Evolutionary conservation across 2,329 filamentous ascomycete species (phyloP).

Genomic region (Cercospora sesami): DNA sequence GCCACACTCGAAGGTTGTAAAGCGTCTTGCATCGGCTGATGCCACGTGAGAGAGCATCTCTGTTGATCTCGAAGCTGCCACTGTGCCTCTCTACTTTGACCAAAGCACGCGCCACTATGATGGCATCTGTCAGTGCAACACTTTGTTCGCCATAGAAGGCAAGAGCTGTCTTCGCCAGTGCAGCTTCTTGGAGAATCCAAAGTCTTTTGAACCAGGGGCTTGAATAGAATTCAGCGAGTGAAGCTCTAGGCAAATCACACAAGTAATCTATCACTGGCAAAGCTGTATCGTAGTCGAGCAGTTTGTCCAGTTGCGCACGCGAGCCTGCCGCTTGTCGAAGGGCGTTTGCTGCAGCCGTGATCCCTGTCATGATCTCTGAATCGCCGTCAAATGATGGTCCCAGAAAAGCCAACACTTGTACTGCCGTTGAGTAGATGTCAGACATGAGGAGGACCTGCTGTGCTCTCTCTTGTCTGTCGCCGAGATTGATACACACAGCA

Average conservation of each 20-base stretch:
- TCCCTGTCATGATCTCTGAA: background rate
- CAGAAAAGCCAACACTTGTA: background rate
- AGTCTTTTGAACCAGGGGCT: background rate
- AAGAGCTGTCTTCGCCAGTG: background rate
- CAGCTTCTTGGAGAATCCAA: background rate
- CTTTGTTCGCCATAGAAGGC: background rate
- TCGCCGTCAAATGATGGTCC: background rate
- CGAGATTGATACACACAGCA: background rate
- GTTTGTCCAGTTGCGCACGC: background rate
- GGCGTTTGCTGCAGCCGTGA: background rate
- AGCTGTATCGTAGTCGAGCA: background rate
- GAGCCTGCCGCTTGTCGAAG: background rate
- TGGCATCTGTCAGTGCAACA: background rate
- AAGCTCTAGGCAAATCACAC: background rate
- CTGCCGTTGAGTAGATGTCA: background rate
- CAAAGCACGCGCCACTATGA: background rate
- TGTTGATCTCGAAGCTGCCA: background rate
- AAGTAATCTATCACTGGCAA: background rate
- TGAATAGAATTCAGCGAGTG: background rate
- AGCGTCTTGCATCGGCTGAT: background rate
- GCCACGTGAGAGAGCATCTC: background rate
- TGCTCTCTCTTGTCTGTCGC: background rate
- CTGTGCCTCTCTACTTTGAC: background rate
- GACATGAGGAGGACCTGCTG: background rate
- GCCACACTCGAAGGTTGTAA: background rate